Evolutionary conservation across 768 basidiomycete species (phyloP), one percentile per base, ranked within the genome.

Genomic region (Calocybe indica): DNA sequence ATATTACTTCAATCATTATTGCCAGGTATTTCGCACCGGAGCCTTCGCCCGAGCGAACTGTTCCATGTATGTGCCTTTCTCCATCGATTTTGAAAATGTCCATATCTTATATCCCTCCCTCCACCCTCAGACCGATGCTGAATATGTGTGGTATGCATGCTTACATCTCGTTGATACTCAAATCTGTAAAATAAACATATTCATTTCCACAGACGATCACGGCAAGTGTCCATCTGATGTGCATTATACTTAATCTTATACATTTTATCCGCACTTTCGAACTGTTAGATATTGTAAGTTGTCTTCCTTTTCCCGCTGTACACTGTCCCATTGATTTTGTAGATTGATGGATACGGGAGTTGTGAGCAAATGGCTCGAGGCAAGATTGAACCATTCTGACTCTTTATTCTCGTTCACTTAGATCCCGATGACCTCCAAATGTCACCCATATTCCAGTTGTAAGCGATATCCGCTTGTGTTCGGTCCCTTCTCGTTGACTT

Each of bases 1-100:
- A 36, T 92, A 87, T 60, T 84, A 84, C 62, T 95, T 94, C 72
- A 88, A 84, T 50, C 92, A 94, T 57, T 96, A 96, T 64, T 95
- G 92, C 57, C 77, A 85, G 43, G 65, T 73, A 40, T 97, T 95
- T 68, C 78, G 92, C 50, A 81, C 80, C 45, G 92, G 92, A 5
- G 92, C 91, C 0, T 97, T 95, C 64, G 89, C 90, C 1, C 73
- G 88, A 45, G 92, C 93, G 7, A 96, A 95, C 61, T 82, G 88
- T 54, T 82, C 88, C 11, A 94, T 97, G 83, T 94, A 67, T 52
- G 89, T 74, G 41, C 31, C 28, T 28, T 33, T 32, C 34, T 52
- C 52, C 33, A 10, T 48, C 14, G 40, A 37, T 31, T 6, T 14
- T 40, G 47, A 43, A 38, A 40, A 14, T 35, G 33, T 45, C 37